A percentile compares a stretch with the other conserved stretches of the same genome.
Evolutionary conservation across 2,329 filamentous ascomycete species (phyloP).

Genomic region (Fragosphaeria purpurea): DNA sequence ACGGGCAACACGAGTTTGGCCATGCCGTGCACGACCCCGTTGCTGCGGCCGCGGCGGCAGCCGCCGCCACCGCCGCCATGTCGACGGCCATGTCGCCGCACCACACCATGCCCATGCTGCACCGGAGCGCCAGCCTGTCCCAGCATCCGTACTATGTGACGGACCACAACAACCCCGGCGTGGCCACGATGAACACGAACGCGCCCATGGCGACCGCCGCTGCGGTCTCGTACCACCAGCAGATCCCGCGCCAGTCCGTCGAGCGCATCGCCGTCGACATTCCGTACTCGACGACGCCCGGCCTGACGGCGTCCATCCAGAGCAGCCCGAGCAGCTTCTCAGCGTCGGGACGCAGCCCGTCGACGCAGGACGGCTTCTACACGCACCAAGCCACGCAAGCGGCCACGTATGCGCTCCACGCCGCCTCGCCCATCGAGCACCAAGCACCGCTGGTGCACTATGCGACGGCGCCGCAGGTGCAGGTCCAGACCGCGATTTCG

Average conservation of each 20-base stretch:
- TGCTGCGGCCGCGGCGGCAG: neutral
- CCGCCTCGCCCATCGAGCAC: conserved; percentile 36
- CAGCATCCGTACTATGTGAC: conserved; percentile 45
- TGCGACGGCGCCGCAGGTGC: conserved; percentile 25
- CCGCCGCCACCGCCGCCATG: conserved; percentile 5
- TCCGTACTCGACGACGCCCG: conserved; percentile 37
- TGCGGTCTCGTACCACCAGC: conserved; percentile 28
- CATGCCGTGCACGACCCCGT: conserved; percentile 27
- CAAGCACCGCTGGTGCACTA: conserved; percentile 28
- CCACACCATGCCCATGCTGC: conserved; percentile 35
- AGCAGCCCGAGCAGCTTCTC: conserved; percentile 53
- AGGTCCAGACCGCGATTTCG: conserved; percentile 22
- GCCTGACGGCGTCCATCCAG: conserved; percentile 38
- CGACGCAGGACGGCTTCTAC: conserved; percentile 46
- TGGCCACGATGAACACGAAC: conserved; percentile 48
- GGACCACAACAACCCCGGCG: conserved; percentile 51
- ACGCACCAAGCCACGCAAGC: conserved; percentile 42
- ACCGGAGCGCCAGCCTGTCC: conserved; percentile 37
- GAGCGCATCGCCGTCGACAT: conserved; percentile 40
- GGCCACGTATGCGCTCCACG: conserved; percentile 38
- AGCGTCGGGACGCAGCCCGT: conserved; percentile 41
- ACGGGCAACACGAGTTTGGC: conserved; percentile 33
- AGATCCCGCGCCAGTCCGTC: conserved; percentile 39
- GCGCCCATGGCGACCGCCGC: conserved; percentile 26
- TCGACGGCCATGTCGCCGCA: conserved; percentile 19